phyloP scores from a whole-genome alignment of 108 stramenopile species.

The Conticribra weissflogii region DNA sequence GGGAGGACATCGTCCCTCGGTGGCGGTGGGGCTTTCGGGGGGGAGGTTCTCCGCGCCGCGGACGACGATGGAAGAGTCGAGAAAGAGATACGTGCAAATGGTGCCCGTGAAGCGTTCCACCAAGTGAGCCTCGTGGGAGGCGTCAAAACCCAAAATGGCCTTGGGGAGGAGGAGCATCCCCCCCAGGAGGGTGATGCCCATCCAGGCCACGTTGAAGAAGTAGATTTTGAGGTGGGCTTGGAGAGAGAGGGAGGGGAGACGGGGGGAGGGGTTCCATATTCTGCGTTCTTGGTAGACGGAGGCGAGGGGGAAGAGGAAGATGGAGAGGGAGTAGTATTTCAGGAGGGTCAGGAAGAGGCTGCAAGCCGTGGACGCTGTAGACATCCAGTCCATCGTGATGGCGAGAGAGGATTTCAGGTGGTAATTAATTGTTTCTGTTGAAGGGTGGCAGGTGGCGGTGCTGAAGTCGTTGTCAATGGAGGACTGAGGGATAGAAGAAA shows the following conservation, averaged over 20 bases:
- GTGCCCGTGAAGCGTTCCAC: constrained; percentile 36
- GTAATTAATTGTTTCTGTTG: too few relatives aligned
- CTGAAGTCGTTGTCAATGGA: too few relatives aligned
- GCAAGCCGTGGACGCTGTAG: too few relatives aligned
- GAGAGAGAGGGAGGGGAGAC: constrained; percentile 58
- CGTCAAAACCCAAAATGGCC: constrained; percentile 36
- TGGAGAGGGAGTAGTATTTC: too few relatives aligned
- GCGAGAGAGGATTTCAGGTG: too few relatives aligned
- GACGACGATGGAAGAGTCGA: constrained; percentile 58
- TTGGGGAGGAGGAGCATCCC: constrained; percentile 52
- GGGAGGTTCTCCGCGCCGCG: constrained; percentile 68
- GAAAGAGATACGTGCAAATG: constrained; percentile 23
- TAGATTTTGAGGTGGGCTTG: constrained; percentile 65
- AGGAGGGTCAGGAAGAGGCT: too few relatives aligned
- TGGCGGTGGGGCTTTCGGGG: too few relatives aligned
- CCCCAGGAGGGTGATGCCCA: constrained; percentile 55
- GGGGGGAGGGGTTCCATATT: constrained; percentile 67
- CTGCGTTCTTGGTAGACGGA: constrained; percentile 70
- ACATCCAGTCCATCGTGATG: too few relatives aligned
- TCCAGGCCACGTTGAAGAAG: constrained; percentile 76
- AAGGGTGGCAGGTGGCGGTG: too few relatives aligned
- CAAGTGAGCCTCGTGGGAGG: constrained; percentile 45
- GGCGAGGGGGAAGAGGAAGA: constrained; percentile 34
- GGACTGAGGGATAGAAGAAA: too few relatives aligned
- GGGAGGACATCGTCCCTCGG: constrained; percentile 9